Conservation (phyloP, 2,329 filamentous ascomycete genomes). For the Epichloe bromicola region DNA sequence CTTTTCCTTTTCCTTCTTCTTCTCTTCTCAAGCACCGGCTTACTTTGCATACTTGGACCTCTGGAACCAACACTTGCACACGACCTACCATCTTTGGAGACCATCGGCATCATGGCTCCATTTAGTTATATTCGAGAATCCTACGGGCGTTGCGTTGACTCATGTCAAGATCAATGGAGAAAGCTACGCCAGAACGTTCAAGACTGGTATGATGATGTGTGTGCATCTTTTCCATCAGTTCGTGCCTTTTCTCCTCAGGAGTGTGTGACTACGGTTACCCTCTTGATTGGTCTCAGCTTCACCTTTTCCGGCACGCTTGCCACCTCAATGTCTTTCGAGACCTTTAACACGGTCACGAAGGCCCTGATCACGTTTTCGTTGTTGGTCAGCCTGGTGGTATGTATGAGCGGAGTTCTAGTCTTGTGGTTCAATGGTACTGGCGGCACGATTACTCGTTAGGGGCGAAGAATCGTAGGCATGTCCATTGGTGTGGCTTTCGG, state of each 20-base stretch:
- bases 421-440: neutral
- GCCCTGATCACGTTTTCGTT: neutral
- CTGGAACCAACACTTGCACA: neutral
- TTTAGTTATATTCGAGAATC: neutral
- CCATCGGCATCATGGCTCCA: neutral
- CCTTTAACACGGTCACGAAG: neutral
- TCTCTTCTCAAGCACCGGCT: neutral
- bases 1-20: neutral
- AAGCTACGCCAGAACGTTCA: neutral
- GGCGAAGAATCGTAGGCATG: neutral
- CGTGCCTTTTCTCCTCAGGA: neutral
- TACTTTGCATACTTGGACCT: neutral
- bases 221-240: neutral
- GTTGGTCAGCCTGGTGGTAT: neutral
- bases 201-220: neutral
- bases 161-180: too few species aligned
- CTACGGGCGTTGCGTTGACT: too few species aligned
- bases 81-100: neutral
- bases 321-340: neutral
- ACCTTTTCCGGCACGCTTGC: neutral
- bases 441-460: neutral
- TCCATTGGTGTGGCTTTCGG: neutral
- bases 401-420: neutral
- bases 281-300: neutral
- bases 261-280: neutral